phyloP scores from a whole-genome alignment of 2,329 filamentous ascomycete species.

The Albophoma yamanashiensis region DNA sequence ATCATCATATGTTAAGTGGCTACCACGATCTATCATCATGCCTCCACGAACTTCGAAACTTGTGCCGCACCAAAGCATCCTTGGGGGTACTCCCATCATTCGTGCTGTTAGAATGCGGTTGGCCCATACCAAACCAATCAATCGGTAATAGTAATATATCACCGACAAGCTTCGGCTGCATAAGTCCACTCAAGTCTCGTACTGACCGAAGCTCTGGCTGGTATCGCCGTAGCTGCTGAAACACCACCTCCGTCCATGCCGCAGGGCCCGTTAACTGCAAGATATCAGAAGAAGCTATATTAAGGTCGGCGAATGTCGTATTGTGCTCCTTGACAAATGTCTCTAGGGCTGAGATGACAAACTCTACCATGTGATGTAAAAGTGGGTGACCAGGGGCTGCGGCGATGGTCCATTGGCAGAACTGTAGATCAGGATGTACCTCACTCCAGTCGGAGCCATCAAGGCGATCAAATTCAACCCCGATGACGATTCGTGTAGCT shows the following conservation, averaged over 20 bases:
- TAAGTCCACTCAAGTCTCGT: constrained; percentile 1
- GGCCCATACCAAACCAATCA: constrained; percentile 13
- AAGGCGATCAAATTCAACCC: constrained; percentile 15
- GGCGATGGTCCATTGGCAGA: constrained; percentile 23
- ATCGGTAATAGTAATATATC: constrained; percentile 13
- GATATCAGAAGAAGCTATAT: not conserved
- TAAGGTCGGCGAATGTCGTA: not conserved
- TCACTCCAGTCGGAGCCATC: not conserved
- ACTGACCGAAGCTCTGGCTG: not conserved
- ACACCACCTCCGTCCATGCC: not conserved
- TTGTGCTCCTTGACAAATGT: not conserved
- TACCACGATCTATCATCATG: not conserved
- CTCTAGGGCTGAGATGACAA: constrained; percentile 5
- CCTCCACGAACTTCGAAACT: constrained; percentile 5
- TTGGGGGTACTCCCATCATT: constrained; percentile 12
- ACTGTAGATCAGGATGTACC: constrained; percentile 7
- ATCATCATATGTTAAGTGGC: no score
- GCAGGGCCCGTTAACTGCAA: not conserved
- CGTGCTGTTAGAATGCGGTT: constrained; percentile 13
- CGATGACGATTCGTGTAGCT: not conserved
- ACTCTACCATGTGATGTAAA: constrained; percentile 13
- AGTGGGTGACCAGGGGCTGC: constrained; percentile 17
- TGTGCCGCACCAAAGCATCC: constrained; percentile 11
- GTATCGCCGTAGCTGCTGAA: not conserved
- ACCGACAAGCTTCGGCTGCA: constrained; percentile 2